Base-by-base conservation (phyloP, 2,329 filamentous ascomycete species). In the Pyricularia sp. region DNA sequence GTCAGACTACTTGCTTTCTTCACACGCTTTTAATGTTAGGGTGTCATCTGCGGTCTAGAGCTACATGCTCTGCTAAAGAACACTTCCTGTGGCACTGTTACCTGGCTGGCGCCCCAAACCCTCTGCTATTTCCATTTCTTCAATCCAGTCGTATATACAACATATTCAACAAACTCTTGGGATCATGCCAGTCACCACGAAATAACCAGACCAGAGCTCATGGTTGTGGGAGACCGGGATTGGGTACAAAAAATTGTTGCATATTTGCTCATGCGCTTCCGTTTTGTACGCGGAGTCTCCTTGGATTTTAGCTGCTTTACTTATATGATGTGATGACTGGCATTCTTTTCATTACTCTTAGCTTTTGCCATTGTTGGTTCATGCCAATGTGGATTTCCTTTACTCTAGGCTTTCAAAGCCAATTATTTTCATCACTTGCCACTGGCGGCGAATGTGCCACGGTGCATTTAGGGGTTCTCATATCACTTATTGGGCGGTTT, bases 281-380 rank as follows among this genome's bases (percentile, higher is more conserved):
- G 10, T 35, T 62, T 40, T 31, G 19, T n/a, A 30, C 30, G 22
- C 30, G 30, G 30, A 22, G 3, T 62, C 60, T 44, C 60, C 31
- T 62, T 62, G 30, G 10, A 62, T 61, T 13, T 19, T 62, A 10
- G 33, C 33, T 40, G 13, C 33, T 31, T 16, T 62, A 12, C 26
- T 62, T 62, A 26, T 44, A 64, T 57, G 63, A 64, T 57, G 49
- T 44, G 31, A 64, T 33, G 63, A 64, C 22, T 28, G 53, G 63
- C 63, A 64, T 64, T 28, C 55, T 59, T 24, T 59, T 59, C 22
- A 59, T 59, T 59, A 16, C 55, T 30, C 24, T 59, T 59, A 24
- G 19, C 10, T 28, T 64, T 60, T 60, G 53, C 33, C 24, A 19
- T 59, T 19, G 28, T 64, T 64, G 31, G 30, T 13, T 22, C 30